These are phyloP conservation scores for Leishmania major DNA, from an alignment of 208 protist genomes.

Conservation along the genomic window DNA sequence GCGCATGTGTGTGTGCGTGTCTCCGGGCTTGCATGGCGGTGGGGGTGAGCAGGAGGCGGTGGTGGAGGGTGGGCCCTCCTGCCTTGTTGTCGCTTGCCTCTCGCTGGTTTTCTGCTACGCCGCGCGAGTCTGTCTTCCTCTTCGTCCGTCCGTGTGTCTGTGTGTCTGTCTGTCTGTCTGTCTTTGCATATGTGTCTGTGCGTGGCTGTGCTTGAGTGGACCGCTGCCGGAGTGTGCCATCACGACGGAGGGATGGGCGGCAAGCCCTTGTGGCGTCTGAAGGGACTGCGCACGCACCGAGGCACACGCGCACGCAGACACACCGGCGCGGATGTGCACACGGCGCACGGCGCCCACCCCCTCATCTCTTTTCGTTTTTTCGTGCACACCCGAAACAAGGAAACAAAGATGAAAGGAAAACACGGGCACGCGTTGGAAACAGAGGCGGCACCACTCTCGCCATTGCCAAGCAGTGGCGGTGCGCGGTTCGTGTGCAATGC, in stretches of 20 bases:
- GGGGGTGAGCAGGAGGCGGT: not conserved
- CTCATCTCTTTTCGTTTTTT: not conserved
- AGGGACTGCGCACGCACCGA: not conserved
- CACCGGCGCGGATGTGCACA: not conserved
- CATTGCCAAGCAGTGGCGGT: not conserved
- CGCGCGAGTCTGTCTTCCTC: not conserved
- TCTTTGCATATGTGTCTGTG: not conserved
- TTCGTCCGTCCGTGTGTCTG: not conserved
- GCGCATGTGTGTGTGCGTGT: not conserved
- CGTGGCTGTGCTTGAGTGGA: not conserved
- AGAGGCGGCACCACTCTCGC: not conserved
- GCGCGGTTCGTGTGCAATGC: not conserved
- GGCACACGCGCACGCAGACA: not conserved
- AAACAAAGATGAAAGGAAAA: not conserved
- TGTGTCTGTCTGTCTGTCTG: not conserved
- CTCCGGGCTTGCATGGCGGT: not conserved
- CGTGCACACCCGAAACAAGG: not conserved
- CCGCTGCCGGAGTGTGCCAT: not conserved
- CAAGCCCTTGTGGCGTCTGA: too few relatives aligned
- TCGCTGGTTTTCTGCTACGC: constrained; percentile 2
- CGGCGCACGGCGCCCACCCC: not conserved
- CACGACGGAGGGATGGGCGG: not conserved
- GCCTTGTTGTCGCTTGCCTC: not conserved
- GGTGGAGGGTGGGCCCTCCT: not conserved
- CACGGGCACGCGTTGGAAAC: not conserved